These are phyloP conservation scores for Eruca vesicaria DNA, from an alignment of 441 rosid species.

Conservation along the genomic window DNA sequence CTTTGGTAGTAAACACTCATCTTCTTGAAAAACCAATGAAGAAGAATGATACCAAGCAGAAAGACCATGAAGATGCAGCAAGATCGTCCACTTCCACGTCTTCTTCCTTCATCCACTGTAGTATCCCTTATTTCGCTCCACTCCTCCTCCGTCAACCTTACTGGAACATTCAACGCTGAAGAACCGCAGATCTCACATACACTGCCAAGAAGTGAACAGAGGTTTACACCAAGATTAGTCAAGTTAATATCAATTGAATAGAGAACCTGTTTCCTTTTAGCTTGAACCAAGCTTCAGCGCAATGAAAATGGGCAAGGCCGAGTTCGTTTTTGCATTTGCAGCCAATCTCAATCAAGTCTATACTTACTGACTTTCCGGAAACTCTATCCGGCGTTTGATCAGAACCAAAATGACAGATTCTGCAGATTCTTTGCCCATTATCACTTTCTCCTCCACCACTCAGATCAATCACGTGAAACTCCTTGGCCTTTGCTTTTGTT, in stretches of 20 bases:
- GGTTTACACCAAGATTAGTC: background rate
- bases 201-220: constrained; percentile 17
- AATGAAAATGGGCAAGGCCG: constrained; percentile 71
- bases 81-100: constrained; percentile 30
- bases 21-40: constrained; percentile 32
- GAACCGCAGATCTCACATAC: constrained; percentile 32
- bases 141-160: constrained; percentile 21
- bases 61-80: constrained; percentile 33
- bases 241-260: background rate
- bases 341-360: constrained; percentile 67
- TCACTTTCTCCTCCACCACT: constrained; percentile 41
- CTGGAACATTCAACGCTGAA: constrained; percentile 22
- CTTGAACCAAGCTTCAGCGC: constrained; percentile 94
- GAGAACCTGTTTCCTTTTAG: constrained; percentile 85
- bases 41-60: constrained; percentile 17
- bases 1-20: background rate
- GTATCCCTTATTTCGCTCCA: constrained; percentile 4
- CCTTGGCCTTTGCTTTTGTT: constrained; percentile 40
- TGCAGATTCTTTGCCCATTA: constrained; percentile 58
- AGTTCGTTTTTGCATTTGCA: constrained; percentile 93
- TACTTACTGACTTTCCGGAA: constrained; percentile 21
- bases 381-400: constrained; percentile 40
- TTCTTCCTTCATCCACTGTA: constrained; percentile 18
- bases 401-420: constrained; percentile 78
- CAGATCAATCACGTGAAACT: constrained; percentile 46